A percentile compares a stretch with the other conserved stretches of the same genome.
Conservation (phyloP, 768 basidiomycete genomes). For the Peribolospora baueri region DNA sequence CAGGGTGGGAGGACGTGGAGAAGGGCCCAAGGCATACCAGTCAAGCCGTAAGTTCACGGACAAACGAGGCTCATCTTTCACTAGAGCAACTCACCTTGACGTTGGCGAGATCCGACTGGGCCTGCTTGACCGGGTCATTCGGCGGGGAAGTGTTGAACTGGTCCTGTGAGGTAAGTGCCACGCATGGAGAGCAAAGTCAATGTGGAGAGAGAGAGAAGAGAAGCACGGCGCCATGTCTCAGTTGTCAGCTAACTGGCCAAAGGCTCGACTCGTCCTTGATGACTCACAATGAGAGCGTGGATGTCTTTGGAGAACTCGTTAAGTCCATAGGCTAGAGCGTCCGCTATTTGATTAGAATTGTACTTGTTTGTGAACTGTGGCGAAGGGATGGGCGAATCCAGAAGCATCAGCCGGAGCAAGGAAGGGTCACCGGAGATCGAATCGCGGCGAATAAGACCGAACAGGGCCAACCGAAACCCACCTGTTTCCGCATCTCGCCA, state of each 20-base stretch:
- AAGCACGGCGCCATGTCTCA: too few species aligned
- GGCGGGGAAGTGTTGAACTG: conserved; percentile 71
- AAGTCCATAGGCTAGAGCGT: conserved; percentile 19
- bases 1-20: not conserved
- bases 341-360: conserved; percentile 17
- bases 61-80: not conserved
- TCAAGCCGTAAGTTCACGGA: not conserved
- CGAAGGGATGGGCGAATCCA: too few species aligned
- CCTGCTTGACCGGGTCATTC: conserved; percentile 61
- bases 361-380: conserved; percentile 19
- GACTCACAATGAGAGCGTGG: conserved; percentile 13
- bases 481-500: conserved; percentile 45
- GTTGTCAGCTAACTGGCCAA: too few species aligned
- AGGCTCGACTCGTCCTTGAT: too few species aligned
- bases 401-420: too few species aligned
- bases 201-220: not conserved
- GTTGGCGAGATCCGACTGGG: conserved; percentile 43
- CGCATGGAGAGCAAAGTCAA: not conserved
- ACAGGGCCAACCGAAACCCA: conserved; percentile 4
- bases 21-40: not conserved
- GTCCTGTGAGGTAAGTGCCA: conserved; percentile 20
- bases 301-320: conserved; percentile 21
- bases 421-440: not conserved
- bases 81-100: conserved; percentile 31
- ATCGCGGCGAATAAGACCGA: not conserved